A percentile compares a stretch with the other conserved stretches of the same genome.
These are phyloP conservation scores for Colletotrichum karsti DNA, from an alignment of 2,329 filamentous ascomycete species.

Conservation along the genomic window DNA sequence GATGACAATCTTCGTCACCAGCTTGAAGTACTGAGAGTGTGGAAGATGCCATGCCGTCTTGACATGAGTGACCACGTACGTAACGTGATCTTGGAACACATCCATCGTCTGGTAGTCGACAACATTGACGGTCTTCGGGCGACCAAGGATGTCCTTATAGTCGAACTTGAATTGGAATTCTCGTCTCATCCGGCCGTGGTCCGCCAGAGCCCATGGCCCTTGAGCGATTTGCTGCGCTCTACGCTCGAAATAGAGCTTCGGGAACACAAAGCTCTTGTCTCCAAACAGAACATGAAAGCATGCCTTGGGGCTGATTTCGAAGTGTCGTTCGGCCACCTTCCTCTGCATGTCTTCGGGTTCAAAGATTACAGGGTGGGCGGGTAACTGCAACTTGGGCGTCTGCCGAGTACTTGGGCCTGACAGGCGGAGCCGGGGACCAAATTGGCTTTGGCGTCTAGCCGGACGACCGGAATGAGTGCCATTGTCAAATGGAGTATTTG, in stretches of 20 bases:
- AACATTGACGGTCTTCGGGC: slow-evolving; percentile 68
- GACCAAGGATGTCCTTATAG: slow-evolving; percentile 71
- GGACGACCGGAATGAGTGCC: slow-evolving; percentile 54
- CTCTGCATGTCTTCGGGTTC: slow-evolving; percentile 83
- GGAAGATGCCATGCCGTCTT: slow-evolving; percentile 86
- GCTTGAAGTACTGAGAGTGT: slow-evolving; percentile 78
- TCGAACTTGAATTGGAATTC: slow-evolving; percentile 85
- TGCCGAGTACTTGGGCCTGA: slow-evolving; percentile 30
- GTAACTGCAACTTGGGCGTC: slow-evolving; percentile 79
- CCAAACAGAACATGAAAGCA: slow-evolving; percentile 97
- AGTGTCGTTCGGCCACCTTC: slow-evolving; percentile 80
- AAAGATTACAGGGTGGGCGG: slow-evolving; percentile 82
- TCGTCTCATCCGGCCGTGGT: slow-evolving; percentile 76
- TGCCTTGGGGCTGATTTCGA: slow-evolving; percentile 91
- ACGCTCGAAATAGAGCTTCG: slow-evolving; percentile 86
- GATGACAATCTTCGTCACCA: slow-evolving; percentile 91
- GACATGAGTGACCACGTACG: slow-evolving; percentile 70
- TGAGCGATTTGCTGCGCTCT: slow-evolving; percentile 83
- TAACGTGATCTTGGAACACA: slow-evolving; percentile 78
- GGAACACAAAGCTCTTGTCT: slow-evolving; percentile 94
- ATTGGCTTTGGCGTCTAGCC: slow-evolving; percentile 41
- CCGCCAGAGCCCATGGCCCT: slow-evolving; percentile 81
- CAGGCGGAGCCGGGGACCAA: slow-evolving; percentile 44
- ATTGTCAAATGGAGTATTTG: slow-evolving; percentile 67
- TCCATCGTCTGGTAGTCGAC: slow-evolving; percentile 90